Evolutionary conservation across 768 basidiomycete genomes (phyloP).

Genomic region (Tephrocybe sp.): DNA sequence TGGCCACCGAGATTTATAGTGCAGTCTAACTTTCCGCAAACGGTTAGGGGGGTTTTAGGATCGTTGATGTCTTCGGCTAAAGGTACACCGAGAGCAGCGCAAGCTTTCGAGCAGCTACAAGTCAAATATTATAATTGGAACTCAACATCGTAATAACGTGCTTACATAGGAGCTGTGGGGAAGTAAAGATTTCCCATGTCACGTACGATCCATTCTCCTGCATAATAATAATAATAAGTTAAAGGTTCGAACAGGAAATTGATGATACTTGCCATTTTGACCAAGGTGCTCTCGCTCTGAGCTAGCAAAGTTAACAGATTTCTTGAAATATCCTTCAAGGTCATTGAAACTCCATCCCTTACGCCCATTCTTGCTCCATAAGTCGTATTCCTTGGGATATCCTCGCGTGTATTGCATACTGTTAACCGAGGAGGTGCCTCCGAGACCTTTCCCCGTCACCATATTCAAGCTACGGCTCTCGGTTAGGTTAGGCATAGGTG

Average conservation of each 20-base stretch:
- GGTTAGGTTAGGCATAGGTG: slow-evolving; percentile 1
- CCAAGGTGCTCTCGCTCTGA: slow-evolving; percentile 1
- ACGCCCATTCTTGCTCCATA: slow-evolving; percentile 18
- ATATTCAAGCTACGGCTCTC: slow-evolving; percentile 6
- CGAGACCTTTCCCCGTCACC: slow-evolving; percentile 23
- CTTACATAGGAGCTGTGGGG: slow-evolving; percentile 1
- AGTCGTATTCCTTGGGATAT: slow-evolving; percentile 21
- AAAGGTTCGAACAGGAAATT: not conserved
- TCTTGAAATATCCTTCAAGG: slow-evolving; percentile 20
- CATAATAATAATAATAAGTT: not conserved
- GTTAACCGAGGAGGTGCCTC: slow-evolving; percentile 25
- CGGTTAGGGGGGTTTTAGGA: slow-evolving; percentile 8
- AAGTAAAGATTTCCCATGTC: slow-evolving; percentile 8
- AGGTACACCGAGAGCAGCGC: slow-evolving; percentile 14
- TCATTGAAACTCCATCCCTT: slow-evolving; percentile 25
- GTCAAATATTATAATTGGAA: not conserved
- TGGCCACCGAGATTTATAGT: slow-evolving; percentile 12
- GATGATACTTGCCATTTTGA: not conserved
- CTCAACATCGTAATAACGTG: not conserved
- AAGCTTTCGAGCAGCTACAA: slow-evolving; percentile 14
- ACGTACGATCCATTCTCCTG: slow-evolving; percentile 8
- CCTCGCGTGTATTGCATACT: slow-evolving; percentile 26
- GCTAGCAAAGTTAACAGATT: slow-evolving; percentile 17
- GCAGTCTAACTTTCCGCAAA: slow-evolving; percentile 13
- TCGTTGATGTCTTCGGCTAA: slow-evolving; percentile 13